A percentile compares a stretch with the other conserved stretches of the same genome.
Conservation (phyloP, 352 stramenopile species). For the Phytophthora lateralis region DNA sequence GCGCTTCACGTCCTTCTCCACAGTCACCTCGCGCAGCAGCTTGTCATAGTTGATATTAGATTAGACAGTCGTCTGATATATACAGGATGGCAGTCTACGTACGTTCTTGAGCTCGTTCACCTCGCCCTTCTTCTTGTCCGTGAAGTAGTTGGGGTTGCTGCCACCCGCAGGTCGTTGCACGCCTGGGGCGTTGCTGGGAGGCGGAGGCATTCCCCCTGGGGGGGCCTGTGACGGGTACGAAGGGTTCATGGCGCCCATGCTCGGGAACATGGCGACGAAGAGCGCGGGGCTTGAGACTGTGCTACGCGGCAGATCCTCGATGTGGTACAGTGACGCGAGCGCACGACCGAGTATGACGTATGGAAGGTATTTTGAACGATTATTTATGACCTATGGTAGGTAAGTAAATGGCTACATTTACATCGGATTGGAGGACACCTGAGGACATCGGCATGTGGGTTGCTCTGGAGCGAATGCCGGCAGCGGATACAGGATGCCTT, state of each 20-base stretch:
- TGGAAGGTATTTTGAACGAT: too few species aligned
- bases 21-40: slow-evolving; percentile 95
- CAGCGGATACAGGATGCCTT: background rate
- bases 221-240: slow-evolving; percentile 35
- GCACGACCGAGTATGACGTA: slow-evolving; percentile 7
- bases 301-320: slow-evolving; percentile 32
- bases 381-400: background rate
- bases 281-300: background rate
- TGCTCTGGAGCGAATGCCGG: too few species aligned
- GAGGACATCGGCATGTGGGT: too few species aligned
- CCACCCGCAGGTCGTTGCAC: slow-evolving; percentile 29
- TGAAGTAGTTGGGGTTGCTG: slow-evolving; percentile 82
- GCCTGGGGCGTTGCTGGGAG: slow-evolving; percentile 18
- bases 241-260: slow-evolving; percentile 36
- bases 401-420: too few species aligned
- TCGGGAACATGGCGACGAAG: slow-evolving; percentile 36
- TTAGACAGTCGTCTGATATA: background rate
- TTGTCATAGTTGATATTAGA: slow-evolving; percentile 28
- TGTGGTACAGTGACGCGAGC: slow-evolving; percentile 21
- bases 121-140: slow-evolving; percentile 95
- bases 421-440: too few species aligned
- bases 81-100: slow-evolving; percentile 19
- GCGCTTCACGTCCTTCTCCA: slow-evolving; percentile 97
- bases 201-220: slow-evolving; percentile 28
- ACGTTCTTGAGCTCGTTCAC: slow-evolving; percentile 96